Base-by-base conservation (phyloP, 2,329 filamentous ascomycete genomes). In the Aspergillus ruber region DNA sequence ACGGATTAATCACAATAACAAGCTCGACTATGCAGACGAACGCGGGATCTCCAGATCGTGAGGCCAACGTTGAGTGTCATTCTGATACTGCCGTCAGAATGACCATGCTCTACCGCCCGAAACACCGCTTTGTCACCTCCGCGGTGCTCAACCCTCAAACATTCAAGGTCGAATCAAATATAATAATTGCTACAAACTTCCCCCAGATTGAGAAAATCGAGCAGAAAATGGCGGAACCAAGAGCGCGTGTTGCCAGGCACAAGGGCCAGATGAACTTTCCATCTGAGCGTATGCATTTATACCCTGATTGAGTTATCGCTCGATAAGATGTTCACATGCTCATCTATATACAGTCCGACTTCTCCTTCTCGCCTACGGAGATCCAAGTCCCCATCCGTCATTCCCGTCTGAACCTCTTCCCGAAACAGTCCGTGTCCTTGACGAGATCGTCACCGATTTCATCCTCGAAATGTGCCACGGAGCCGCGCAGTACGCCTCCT, bases 391-490 rank as follows among this genome's bases (percentile, higher is more conserved):
- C 13, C 61, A 70, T 47, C 61, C 63, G 7, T 90, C 89, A 65
- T 89, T 94, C 69, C 81, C 85, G 48, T 76, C 80, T 49, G 78
- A 85, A 47, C 88, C 90, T 1, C 83, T 97, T 21, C 84, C 87
- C 15, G 83, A 90, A 64, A 96, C 90, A 8, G 79, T 95, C 50
- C 84, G 86, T 52, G 81, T 91, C 44, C 84, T 97, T 44, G 93
- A 97, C 75, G 90, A 96, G 72, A 91, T 97, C 58, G 82, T 95
- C 51, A 95, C 90, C 53, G 93, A 97, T 74, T 96, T 95, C 75
- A 88, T 97, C 66, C 89, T 95, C 65, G 89, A 93, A 67, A 84
- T 93, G 46, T 91, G 88, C 70, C 93, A 95, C 73, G 85, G 89
- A 64, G 91, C 93, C 3, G 88, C 90, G 4, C 83, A 88, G 40